phyloP scores from a whole-genome alignment of 352 stramenopile genomes.

The Lagenidium giganteum region DNA sequence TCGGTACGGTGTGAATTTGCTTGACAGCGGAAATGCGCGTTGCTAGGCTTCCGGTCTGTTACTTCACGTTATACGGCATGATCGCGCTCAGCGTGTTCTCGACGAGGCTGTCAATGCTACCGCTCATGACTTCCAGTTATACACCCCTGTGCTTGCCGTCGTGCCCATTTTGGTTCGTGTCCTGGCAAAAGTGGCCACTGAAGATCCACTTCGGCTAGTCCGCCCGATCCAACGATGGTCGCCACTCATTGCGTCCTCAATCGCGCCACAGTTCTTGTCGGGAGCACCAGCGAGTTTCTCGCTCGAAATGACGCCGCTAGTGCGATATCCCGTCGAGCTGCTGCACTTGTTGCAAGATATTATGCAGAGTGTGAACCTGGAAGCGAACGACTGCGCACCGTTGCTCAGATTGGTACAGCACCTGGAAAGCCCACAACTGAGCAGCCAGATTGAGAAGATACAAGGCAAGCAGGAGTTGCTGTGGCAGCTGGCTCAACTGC shows the following conservation, averaged over 20 bases:
- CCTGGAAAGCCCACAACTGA: constrained; percentile 1
- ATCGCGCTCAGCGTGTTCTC: background rate
- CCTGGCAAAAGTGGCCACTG: background rate
- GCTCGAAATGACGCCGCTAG: constrained; percentile 7
- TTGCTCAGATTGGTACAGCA: constrained; percentile 2
- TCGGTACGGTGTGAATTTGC: too few species aligned
- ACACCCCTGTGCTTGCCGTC: constrained; percentile 3
- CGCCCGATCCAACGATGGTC: constrained; percentile 6
- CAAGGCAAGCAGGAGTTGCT: constrained; percentile 12
- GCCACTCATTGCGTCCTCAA: too few species aligned
- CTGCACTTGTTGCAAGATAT: constrained; percentile 15
- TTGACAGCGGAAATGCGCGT: too few species aligned
- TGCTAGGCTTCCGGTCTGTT: too few species aligned
- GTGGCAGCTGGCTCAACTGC: background rate
- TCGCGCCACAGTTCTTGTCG: too few species aligned
- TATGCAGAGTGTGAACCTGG: constrained; percentile 4
- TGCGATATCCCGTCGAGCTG: constrained; percentile 19
- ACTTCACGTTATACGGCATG: too few species aligned
- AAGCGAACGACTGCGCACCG: constrained; percentile 1
- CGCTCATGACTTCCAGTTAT: background rate
- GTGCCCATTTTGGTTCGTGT: constrained; percentile 6
- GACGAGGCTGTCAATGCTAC: background rate
- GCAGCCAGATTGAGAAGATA: background rate
- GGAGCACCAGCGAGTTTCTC: background rate
- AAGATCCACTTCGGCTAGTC: background rate